A percentile compares a stretch with the other conserved stretches of the same genome.
Conservation (phyloP, 192 early-diverging fungal genomes). For the Gigaspora rosea region DNA sequence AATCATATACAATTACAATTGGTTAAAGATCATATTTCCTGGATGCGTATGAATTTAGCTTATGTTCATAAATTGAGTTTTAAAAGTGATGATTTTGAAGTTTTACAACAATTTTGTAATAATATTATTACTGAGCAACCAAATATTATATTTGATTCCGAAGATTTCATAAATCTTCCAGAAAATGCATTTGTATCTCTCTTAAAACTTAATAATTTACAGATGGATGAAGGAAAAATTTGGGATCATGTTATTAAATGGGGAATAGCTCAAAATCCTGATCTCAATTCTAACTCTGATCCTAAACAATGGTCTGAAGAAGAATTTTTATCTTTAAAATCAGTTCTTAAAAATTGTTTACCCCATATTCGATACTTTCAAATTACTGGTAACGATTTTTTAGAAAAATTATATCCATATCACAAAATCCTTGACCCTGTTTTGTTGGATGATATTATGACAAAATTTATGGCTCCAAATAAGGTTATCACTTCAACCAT, state of each 20-base stretch:
- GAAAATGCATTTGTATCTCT: background rate
- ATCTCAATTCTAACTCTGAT: too few species aligned
- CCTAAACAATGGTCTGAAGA: too few species aligned
- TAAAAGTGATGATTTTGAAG: background rate
- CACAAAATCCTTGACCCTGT: too few species aligned
- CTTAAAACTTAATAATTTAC: background rate
- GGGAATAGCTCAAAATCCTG: background rate
- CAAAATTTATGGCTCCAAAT: too few species aligned
- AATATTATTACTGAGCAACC: background rate
- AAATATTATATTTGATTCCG: background rate
- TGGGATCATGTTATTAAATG: constrained; percentile 3
- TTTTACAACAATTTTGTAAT: too few species aligned
- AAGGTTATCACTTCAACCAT: too few species aligned
- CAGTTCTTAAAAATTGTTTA: too few species aligned
- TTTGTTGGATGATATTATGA: too few species aligned
- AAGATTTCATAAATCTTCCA: background rate
- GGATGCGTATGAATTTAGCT: background rate
- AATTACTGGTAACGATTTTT: too few species aligned
- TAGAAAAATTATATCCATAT: too few species aligned
- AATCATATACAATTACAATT: background rate
- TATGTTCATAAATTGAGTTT: background rate
- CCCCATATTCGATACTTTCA: too few species aligned
- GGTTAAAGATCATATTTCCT: background rate
- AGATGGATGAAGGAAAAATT: background rate
- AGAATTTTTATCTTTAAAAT: too few species aligned